Percentiles rank a stretch among this genome's conserved stretches.
phyloP scores from a whole-genome alignment of 192 early-diverging fungal genomes.

The Lobosporangium transversale region DNA sequence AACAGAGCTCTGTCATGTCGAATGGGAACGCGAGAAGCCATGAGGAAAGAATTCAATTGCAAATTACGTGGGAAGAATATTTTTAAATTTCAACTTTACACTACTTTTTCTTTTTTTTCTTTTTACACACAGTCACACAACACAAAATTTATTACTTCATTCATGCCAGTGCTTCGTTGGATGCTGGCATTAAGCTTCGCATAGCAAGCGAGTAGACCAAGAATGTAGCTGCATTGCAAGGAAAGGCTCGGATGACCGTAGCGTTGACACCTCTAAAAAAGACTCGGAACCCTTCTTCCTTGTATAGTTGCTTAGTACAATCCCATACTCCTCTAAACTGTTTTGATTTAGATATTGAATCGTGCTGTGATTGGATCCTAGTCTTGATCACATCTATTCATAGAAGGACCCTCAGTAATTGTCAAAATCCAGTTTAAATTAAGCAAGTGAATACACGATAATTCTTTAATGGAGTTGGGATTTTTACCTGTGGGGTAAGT shows the following conservation, averaged over 20 bases:
- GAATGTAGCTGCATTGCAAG: conserved; percentile 69
- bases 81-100: too few species aligned
- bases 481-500: conserved; percentile 66
- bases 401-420: background rate
- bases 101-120: conserved; percentile 1
- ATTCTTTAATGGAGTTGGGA: background rate
- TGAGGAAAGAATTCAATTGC: background rate
- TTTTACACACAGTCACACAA: background rate
- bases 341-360: conserved; percentile 31
- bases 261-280: conserved; percentile 67
- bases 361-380: conserved; percentile 63
- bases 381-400: conserved; percentile 72
- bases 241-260: conserved; percentile 67
- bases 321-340: conserved; percentile 57
- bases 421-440: background rate
- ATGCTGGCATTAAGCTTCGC: conserved; percentile 48
- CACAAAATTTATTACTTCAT: background rate
- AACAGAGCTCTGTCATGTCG: conserved; percentile 56
- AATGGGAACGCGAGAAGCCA: conserved; percentile 41
- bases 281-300: conserved; percentile 63
- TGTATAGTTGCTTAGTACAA: conserved; percentile 57
- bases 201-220: conserved; percentile 65
- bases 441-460: background rate
- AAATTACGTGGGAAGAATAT: conserved; percentile 9
- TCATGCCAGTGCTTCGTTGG: conserved; percentile 37